phyloP scores from a whole-genome alignment of 129 eudicot genomes.

The Smallanthus sonchifolius region DNA sequence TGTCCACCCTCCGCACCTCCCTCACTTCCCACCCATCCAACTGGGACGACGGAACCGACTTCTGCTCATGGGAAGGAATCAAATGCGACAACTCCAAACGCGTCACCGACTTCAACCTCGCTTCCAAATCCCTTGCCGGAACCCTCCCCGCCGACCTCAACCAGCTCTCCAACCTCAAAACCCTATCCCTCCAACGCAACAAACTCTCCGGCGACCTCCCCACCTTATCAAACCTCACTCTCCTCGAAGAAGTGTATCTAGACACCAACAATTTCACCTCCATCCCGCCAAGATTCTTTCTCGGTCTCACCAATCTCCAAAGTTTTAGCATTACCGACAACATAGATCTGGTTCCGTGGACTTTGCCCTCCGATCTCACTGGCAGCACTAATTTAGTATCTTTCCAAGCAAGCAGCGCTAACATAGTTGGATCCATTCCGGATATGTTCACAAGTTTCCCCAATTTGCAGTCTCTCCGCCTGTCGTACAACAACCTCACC shows the following conservation, averaged over 20 bases:
- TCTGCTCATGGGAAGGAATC: conserved; percentile 46
- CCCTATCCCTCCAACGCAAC: conserved; percentile 41
- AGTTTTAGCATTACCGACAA: conserved; percentile 38
- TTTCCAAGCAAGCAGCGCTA: conserved; percentile 37
- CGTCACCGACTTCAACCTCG: conserved; percentile 43
- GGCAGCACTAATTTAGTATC: conserved; percentile 27
- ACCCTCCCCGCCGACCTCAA: conserved; percentile 38
- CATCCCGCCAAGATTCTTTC: conserved; percentile 31
- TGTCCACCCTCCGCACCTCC: conserved; percentile 31
- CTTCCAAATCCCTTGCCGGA: conserved; percentile 44
- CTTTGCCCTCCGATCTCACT: conserved; percentile 36
- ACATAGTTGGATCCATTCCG: conserved; percentile 46
- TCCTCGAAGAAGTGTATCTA: conserved; percentile 30
- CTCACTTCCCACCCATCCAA: conserved; percentile 30
- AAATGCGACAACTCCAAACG: conserved; percentile 39
- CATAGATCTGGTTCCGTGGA: conserved; percentile 40
- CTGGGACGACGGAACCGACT: conserved; percentile 37
- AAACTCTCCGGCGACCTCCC: conserved; percentile 52
- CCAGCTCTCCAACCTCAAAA: conserved; percentile 43
- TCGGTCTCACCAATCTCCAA: conserved; percentile 42
- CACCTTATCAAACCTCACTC: conserved; percentile 41
- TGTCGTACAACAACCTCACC: conserved; percentile 51
- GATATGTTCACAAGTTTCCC: conserved; percentile 48
- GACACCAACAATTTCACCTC: conserved; percentile 47
- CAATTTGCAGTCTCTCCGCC: conserved; percentile 33